Percentiles rank a stretch among this genome's conserved stretches.
These are phyloP conservation scores for Trichoderma asperelloides DNA, from an alignment of 495 filamentous ascomycete genomes.

Conservation along the genomic window DNA sequence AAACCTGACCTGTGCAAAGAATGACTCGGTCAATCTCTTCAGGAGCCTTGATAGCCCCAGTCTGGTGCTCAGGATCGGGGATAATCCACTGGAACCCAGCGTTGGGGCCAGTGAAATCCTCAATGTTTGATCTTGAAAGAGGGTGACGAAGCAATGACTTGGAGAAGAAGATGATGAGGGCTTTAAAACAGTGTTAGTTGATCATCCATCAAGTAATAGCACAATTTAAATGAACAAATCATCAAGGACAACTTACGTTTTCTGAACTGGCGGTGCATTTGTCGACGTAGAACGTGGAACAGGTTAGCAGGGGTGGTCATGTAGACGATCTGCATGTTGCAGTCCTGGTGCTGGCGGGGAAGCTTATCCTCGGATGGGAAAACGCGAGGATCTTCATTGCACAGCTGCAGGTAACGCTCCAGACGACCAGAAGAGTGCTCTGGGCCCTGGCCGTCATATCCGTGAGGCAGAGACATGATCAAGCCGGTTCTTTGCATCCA, in stretches of 20 bases:
- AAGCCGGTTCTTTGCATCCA: constrained; percentile 96
- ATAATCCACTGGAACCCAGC: constrained; percentile 97
- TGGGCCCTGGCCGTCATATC: constrained; percentile 96
- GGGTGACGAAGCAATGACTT: constrained; percentile 92
- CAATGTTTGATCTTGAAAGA: constrained; percentile 74
- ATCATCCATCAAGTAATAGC: background rate
- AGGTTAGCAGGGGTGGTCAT: constrained; percentile 88
- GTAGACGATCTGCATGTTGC: constrained; percentile 97
- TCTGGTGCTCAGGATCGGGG: constrained; percentile 70
- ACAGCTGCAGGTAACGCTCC: constrained; percentile 94
- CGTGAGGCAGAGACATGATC: constrained; percentile 89
- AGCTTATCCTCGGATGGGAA: constrained; percentile 83
- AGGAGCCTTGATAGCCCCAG: constrained; percentile 58
- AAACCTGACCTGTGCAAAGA: constrained; percentile 92
- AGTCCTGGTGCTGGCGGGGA: constrained; percentile 96
- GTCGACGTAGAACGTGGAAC: constrained; percentile 92
- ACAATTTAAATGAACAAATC: background rate
- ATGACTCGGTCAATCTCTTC: constrained; percentile 91
- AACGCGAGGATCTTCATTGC: constrained; percentile 92
- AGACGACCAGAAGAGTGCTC: constrained; percentile 97
- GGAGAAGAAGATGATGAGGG: constrained; percentile 94
- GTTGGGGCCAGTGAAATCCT: constrained; percentile 73
- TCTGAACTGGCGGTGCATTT: constrained; percentile 98
- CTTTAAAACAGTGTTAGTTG: constrained; percentile 42
- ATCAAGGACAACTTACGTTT: constrained; percentile 62